Conservation (phyloP, 2,329 filamentous ascomycete species). For the Trichophyton benhamiae region DNA sequence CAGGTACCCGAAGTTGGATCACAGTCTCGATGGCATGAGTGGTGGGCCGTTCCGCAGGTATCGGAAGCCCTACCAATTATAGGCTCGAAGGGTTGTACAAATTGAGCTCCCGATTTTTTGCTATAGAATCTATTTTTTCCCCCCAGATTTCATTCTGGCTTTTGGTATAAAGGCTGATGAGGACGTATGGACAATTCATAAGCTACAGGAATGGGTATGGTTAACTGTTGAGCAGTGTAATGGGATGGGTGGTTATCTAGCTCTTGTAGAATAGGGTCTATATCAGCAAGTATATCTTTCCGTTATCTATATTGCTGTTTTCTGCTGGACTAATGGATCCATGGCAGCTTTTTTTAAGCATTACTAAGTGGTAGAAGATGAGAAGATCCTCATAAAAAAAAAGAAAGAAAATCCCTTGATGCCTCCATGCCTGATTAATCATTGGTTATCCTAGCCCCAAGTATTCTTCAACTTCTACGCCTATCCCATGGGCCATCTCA, state of each 20-base stretch:
- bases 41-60: conserved; percentile 35
- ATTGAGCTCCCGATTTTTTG: background rate
- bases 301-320: no score
- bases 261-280: no score
- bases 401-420: background rate
- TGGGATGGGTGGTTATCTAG: background rate
- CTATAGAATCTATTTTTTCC: background rate
- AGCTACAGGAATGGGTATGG: background rate
- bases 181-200: background rate
- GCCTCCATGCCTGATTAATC: background rate
- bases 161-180: background rate
- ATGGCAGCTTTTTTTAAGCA: no score
- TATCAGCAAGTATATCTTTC: no score
- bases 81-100: background rate
- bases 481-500: conserved; percentile 33
- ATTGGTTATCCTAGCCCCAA: conserved; percentile 3
- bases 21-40: conserved; percentile 34
- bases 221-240: background rate
- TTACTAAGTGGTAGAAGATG: no score
- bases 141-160: background rate
- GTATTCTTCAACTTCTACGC: conserved; percentile 35
- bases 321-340: no score
- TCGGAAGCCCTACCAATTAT: conserved; percentile 11
- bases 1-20: conserved; percentile 28
- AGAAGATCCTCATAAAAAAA: background rate